Percentiles rank a stretch among this genome's conserved stretches.
phyloP scores from a whole-genome alignment of 345 rosid species.

The Syzygium aqueum region DNA sequence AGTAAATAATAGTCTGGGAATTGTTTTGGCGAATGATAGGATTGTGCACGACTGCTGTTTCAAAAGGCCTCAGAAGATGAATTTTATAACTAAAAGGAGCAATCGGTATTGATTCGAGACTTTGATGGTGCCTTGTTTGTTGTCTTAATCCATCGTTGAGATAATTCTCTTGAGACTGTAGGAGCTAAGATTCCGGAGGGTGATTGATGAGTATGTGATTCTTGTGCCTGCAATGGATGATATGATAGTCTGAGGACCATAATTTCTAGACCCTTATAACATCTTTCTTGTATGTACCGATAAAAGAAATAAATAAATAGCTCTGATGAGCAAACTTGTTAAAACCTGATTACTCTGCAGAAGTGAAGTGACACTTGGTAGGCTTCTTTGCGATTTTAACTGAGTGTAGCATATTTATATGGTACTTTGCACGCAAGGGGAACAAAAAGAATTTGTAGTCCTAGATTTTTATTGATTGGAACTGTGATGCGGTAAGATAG shows the following conservation, averaged over 20 bases:
- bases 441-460: background rate
- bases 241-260: background rate
- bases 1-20: background rate
- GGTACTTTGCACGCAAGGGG: background rate
- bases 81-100: background rate
- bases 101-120: background rate
- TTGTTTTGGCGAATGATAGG: background rate
- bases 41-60: background rate
- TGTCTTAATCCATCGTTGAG: background rate
- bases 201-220: background rate
- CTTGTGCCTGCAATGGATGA: background rate
- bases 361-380: background rate
- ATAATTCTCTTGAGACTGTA: background rate
- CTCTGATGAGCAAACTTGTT: background rate
- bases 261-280: background rate
- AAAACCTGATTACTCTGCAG: background rate
- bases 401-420: background rate
- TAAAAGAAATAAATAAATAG: too few relatives aligned
- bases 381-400: background rate
- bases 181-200: background rate
- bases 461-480: background rate
- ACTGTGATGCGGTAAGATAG: background rate
- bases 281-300: background rate
- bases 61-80: background rate
- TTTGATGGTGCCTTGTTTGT: background rate